These are phyloP conservation scores for Erythrobasidium hasegawianum DNA, from an alignment of 1,284 basidiomycete genomes.

Conservation along the genomic window DNA sequence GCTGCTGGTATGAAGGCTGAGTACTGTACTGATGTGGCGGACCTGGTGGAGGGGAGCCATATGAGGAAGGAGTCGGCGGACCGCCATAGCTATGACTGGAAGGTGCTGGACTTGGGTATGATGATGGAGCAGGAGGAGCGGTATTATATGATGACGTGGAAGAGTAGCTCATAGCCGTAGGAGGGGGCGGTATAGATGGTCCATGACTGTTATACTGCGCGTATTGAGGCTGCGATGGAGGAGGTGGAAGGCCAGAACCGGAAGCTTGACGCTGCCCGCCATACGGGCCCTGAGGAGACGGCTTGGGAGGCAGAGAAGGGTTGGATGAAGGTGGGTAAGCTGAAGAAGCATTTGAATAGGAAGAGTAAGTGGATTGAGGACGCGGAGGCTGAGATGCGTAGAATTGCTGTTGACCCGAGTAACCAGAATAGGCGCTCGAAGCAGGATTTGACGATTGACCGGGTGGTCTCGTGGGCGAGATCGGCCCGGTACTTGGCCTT, in stretches of 20 bases:
- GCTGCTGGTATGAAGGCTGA: slow-evolving; percentile 45
- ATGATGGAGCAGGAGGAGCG: slow-evolving; percentile 50
- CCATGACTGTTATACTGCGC: slow-evolving; percentile 25
- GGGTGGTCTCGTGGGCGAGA: slow-evolving; percentile 36
- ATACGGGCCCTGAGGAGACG: slow-evolving; percentile 23
- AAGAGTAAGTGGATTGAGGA: slow-evolving; percentile 40
- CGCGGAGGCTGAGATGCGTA: slow-evolving; percentile 35
- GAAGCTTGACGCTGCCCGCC: slow-evolving; percentile 43
- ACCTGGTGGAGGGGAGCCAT: slow-evolving; percentile 52
- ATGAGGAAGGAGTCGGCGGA: slow-evolving; percentile 45
- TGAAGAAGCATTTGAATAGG: slow-evolving; percentile 12
- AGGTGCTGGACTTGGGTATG: slow-evolving; percentile 33
- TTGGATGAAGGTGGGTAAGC: slow-evolving; percentile 36
- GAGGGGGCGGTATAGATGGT: slow-evolving; percentile 33
- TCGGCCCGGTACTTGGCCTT: slow-evolving; percentile 36
- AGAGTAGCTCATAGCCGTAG: slow-evolving; percentile 37
- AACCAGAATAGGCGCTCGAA: neutral
- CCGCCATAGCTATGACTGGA: slow-evolving; percentile 13
- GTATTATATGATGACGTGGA: slow-evolving; percentile 48
- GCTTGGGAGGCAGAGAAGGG: slow-evolving; percentile 43
- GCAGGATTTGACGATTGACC: slow-evolving; percentile 10
- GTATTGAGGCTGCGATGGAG: slow-evolving; percentile 30
- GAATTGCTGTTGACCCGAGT: slow-evolving; percentile 1
- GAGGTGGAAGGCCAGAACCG: slow-evolving; percentile 21
- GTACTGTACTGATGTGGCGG: slow-evolving; percentile 17